phyloP scores from a whole-genome alignment of 2,329 filamentous ascomycete species.

The Daldinia sp. region DNA sequence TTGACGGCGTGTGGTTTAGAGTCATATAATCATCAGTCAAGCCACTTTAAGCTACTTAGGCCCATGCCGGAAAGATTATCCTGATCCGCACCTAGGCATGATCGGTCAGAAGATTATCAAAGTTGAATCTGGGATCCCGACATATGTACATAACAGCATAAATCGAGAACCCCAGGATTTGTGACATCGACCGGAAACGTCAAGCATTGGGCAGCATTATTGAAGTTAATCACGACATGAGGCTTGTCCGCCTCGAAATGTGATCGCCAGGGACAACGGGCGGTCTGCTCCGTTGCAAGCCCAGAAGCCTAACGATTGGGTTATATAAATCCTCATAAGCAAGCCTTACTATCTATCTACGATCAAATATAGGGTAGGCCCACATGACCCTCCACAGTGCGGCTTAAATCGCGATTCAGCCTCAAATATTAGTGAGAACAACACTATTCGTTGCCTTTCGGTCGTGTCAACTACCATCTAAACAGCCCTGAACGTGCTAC shows the following conservation, averaged over 20 bases:
- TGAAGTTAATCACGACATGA: not conserved
- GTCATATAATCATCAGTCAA: constrained; percentile 37
- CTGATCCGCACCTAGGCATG: not conserved
- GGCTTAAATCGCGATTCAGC: constrained; percentile 19
- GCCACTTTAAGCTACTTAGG: constrained; percentile 10
- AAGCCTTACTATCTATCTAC: not conserved
- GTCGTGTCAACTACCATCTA: not conserved
- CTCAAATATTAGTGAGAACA: constrained; percentile 17
- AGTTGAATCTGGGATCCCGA: not conserved
- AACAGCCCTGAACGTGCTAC: not conserved
- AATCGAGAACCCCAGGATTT: constrained; percentile 4
- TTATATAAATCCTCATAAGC: not conserved
- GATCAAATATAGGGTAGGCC: not conserved
- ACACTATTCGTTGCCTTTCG: not conserved
- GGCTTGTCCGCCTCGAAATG: not conserved
- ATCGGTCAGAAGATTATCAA: constrained; percentile 8
- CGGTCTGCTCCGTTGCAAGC: constrained; percentile 15
- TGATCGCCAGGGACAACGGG: constrained; percentile 10
- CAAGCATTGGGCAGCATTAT: not conserved
- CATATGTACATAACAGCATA: constrained; percentile 4
- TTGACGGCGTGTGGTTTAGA: constrained; percentile 24
- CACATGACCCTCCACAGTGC: constrained; percentile 10
- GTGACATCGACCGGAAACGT: not conserved
- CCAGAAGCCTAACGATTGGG: constrained; percentile 8
- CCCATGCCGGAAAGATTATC: constrained; percentile 18